A percentile compares a stretch with the other conserved stretches of the same genome.
Conservation (phyloP, 78 protist species). For the Planoprotostelium fungivorum region DNA sequence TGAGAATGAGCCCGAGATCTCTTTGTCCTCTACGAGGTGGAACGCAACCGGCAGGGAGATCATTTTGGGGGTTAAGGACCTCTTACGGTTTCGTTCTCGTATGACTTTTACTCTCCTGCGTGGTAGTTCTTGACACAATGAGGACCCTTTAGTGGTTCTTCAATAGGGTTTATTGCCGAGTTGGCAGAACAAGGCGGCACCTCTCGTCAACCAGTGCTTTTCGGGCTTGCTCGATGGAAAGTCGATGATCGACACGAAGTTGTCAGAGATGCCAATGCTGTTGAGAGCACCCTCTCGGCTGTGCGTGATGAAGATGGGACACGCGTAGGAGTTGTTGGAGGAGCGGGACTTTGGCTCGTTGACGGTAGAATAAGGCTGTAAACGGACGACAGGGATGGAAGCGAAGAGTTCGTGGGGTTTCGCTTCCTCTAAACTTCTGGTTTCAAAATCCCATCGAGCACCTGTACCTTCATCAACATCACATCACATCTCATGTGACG, state of each 20-base stretch:
- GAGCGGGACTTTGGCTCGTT: background rate
- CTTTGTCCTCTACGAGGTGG: no score
- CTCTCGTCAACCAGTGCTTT: background rate
- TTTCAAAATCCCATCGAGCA: background rate
- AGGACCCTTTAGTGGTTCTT: no score
- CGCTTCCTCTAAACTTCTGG: background rate
- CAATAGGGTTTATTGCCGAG: no score
- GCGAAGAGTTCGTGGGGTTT: background rate
- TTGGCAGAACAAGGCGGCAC: background rate
- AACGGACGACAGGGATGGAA: background rate
- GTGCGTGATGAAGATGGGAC: background rate
- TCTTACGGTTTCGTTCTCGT: no score
- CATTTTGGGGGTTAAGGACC: no score
- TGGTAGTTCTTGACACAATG: no score
- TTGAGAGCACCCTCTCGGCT: background rate
- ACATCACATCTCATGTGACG: no score
- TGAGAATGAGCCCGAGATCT: no score
- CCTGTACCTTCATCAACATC: no score
- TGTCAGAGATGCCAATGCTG: background rate
- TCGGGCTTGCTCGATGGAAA: background rate
- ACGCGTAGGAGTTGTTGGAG: background rate
- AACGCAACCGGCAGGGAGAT: no score
- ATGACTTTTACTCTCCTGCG: no score
- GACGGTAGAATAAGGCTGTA: background rate
- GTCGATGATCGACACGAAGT: background rate